These are phyloP conservation scores for Teunomyces cretensis DNA, from an alignment of 805 yeast genomes.

Conservation along the genomic window DNA sequence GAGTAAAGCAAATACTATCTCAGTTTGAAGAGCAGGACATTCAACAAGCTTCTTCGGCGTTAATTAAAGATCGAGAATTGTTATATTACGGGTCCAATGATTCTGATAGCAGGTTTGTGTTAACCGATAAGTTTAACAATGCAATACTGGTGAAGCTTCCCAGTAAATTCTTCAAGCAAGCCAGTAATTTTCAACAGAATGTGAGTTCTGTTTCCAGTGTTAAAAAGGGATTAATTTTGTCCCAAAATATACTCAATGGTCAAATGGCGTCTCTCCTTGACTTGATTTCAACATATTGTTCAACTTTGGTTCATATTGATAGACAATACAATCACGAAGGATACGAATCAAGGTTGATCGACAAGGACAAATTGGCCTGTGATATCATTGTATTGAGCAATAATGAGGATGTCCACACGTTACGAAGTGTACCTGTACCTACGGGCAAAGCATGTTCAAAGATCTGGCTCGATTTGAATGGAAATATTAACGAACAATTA, in stretches of 20 bases:
- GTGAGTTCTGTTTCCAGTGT: constrained; percentile 42
- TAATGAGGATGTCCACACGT: not conserved
- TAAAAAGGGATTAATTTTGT: constrained; percentile 53
- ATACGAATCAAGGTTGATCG: constrained; percentile 75
- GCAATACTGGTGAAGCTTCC: constrained; percentile 39
- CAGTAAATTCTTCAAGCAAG: constrained; percentile 40
- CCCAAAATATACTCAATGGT: constrained; percentile 59
- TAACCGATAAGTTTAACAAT: constrained; percentile 53
- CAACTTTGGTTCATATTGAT: constrained; percentile 42
- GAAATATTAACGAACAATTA: constrained; percentile 53
- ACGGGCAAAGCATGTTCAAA: constrained; percentile 60
- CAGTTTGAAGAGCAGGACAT: constrained; percentile 46
- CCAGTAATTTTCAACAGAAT: constrained; percentile 45
- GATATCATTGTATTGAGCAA: constrained; percentile 50
- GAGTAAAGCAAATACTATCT: constrained; percentile 48
- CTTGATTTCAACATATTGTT: constrained; percentile 35
- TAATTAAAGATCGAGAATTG: constrained; percentile 59
- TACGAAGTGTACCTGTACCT: constrained; percentile 46
- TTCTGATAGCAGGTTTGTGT: constrained; percentile 47
- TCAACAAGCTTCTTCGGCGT: constrained; percentile 47
- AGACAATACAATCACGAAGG: constrained; percentile 53
- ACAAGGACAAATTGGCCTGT: constrained; percentile 63
- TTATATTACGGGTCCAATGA: constrained; percentile 43
- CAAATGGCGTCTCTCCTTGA: constrained; percentile 64
- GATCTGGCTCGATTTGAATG: constrained; percentile 70